Conservation (phyloP, 768 basidiomycete species). For the Tulasnella sp. region DNA sequence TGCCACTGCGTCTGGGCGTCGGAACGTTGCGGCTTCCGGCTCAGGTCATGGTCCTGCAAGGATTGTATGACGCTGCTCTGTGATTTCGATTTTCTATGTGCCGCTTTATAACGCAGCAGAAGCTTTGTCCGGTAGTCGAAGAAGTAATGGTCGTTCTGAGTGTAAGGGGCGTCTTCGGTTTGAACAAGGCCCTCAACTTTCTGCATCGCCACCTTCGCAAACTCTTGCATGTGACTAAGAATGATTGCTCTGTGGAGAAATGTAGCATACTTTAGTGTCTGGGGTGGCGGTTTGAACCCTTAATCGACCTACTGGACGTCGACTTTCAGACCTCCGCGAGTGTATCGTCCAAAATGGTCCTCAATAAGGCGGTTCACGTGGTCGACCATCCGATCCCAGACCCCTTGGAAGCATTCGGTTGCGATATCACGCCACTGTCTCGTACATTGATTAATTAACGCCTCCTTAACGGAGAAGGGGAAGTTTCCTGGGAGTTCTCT, state of each 20-base stretch:
- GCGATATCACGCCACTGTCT: constrained; percentile 7
- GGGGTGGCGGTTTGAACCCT: too few species aligned
- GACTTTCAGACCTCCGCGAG: background rate
- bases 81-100: background rate
- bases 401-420: constrained; percentile 13
- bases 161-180: constrained; percentile 11
- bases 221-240: background rate
- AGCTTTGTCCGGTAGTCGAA: constrained; percentile 13
- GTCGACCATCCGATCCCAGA: background rate
- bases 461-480: constrained; percentile 51
- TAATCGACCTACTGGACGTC: background rate
- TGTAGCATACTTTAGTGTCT: too few species aligned
- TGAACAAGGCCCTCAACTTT: constrained; percentile 4
- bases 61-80: background rate
- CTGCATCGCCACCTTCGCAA: background rate
- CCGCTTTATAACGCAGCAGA: background rate
- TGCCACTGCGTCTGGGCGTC: constrained; percentile 29
- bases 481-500: constrained; percentile 67
- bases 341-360: constrained; percentile 9
- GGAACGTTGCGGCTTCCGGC: background rate
- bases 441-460: constrained; percentile 4
- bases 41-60: constrained; percentile 5
- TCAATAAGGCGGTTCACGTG: constrained; percentile 3
- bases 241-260: background rate
- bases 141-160: constrained; percentile 28